Evolutionary conservation across 2,329 filamentous ascomycete species (phyloP), one percentile per base, ranked within the genome.

Genomic region (Paraphaeosphaeria sporulosa): DNA sequence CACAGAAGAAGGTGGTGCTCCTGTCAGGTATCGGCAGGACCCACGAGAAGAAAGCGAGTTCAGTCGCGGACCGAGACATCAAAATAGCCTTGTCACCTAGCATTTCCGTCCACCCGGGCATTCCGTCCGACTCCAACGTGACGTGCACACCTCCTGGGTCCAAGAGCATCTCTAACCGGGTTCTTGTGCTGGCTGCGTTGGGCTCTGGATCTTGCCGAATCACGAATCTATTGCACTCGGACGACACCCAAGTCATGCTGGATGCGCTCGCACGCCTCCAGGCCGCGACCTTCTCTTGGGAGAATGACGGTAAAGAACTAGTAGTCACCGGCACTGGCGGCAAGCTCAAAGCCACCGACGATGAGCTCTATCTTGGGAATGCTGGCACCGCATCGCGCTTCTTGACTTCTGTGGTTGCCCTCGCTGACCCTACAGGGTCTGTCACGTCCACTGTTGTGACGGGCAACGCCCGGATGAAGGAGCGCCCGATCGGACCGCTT

Each of bases 231-330:
- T 85, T 99, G 12, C 94, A 97, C 79, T 98, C 95, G 0, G 95
- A 98, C 70, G 95, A 99, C 74, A 97, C 94, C 0, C 93, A 98
- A 76, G 95, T 92, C 78, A 99, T 99, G 95, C 83, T 99, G 47
- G 93, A 93, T 59, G 94, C 95, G n/a, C 89, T 99, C 59, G 86
- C 87, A 27, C 89, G 90, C 70, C 86, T 99, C 25, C 89, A 91
- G 34, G 95, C 94, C 32, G 94, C 94, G 19, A 90, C 90, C 0
- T 98, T 96, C 80, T 87, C 89, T 0, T 99, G 94, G 94, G 93
- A 97, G 78, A 91, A 97, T 55, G 91, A 93, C 59, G 95, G 95
- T n/a, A 92, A 95, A 69, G 89, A 95, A 9, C 85, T 99, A 30
- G 89, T 96, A 3, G 91, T 99, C 17, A 89, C 91, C 63, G 95